These are phyloP conservation scores for Aspergillus ruber DNA, from an alignment of 2,329 filamentous ascomycete species.

Conservation along the genomic window DNA sequence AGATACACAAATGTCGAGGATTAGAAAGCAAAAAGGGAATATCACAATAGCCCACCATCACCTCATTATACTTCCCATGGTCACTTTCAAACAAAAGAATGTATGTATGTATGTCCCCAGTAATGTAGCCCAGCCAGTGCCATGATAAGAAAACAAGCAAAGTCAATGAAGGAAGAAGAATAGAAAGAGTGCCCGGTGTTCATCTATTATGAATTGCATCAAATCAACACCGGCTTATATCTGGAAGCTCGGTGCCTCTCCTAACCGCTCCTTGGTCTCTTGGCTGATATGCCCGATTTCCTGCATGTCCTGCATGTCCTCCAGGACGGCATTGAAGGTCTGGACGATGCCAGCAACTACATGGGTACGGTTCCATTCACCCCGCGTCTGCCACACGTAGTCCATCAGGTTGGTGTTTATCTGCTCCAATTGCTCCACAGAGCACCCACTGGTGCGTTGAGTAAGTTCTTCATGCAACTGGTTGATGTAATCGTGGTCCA, in stretches of 20 bases:
- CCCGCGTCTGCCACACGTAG: conserved; percentile 70
- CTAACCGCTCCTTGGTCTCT: conserved; percentile 26
- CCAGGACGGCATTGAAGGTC: conserved; percentile 65
- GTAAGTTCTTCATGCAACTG: conserved; percentile 59
- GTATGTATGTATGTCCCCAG: conserved; percentile 1
- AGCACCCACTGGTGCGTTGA: conserved; percentile 64
- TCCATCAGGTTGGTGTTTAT: conserved; percentile 88
- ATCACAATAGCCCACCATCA: conserved; percentile 8
- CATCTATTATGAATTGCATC: background rate
- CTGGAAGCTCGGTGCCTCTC: conserved; percentile 11
- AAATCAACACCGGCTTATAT: conserved; percentile 1
- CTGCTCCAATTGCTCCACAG: conserved; percentile 91
- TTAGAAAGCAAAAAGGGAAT: conserved; percentile 2
- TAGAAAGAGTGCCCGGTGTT: background rate
- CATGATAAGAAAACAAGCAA: conserved; percentile 7
- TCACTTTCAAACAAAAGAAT: conserved; percentile 4
- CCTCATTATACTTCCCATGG: conserved; percentile 9
- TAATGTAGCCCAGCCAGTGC: conserved; percentile 1
- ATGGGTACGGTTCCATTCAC: conserved; percentile 74
- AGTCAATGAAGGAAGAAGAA: conserved; percentile 5
- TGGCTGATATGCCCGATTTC: conserved; percentile 32
- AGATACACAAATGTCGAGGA: conserved; percentile 10
- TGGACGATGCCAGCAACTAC: conserved; percentile 59
- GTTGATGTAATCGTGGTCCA: conserved; percentile 49
- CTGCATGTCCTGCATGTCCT: conserved; percentile 52